Base-by-base conservation (phyloP, 2,329 filamentous ascomycete genomes). In the Parastagonospora avenae region DNA sequence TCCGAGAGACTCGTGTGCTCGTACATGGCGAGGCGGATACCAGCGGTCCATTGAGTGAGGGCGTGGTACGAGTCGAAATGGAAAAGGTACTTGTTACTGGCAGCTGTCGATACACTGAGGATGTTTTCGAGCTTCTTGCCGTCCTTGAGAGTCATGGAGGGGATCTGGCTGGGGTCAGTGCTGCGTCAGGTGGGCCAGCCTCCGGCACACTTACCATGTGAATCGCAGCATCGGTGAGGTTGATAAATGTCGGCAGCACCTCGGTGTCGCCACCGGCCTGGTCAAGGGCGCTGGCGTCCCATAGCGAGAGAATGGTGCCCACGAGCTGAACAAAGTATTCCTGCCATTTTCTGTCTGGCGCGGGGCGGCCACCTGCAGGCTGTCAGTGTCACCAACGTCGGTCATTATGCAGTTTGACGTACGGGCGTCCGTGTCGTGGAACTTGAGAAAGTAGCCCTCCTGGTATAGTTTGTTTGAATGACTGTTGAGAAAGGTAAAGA, bases 251-350 rank as follows among this genome's bases (percentile, higher is more conserved):
- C 29, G 92, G 91, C 36, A 93, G 79, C 41, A 96, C 90, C 68
- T 96, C 90, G 59, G 87, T 89, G 65, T 94, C 86, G 63, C 91
- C 88, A 31, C 90, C 91, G 10, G 91, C 92, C 33, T 86, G 86
- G 76, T 99, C 94, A 51, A 97, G 82, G 71, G 94, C 92, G 58
- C 90, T 87, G 19, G 93, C 92, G 75, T 99, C 93, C 94, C 94
- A 99, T 42, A 97, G 79, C 6, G 94, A 97, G 50, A 99, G 78
- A 12, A 97, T 91, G 1, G 94, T 97, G 59, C 94, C 94, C 14
- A 97, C 91, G 12, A 99, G 85, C 72, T 97, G 94, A 37, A 93
- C 92, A 76, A 97, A 99, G 75, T 91, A 97, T 79, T 99, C 94
- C 32, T 89, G 89, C 94, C 94, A 99, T 59, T 86, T 90, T 64